Evolutionary conservation across 1,139 yeast species (phyloP), one percentile per base, ranked within the genome.

Genomic region (Candida tetrigidarum): DNA sequence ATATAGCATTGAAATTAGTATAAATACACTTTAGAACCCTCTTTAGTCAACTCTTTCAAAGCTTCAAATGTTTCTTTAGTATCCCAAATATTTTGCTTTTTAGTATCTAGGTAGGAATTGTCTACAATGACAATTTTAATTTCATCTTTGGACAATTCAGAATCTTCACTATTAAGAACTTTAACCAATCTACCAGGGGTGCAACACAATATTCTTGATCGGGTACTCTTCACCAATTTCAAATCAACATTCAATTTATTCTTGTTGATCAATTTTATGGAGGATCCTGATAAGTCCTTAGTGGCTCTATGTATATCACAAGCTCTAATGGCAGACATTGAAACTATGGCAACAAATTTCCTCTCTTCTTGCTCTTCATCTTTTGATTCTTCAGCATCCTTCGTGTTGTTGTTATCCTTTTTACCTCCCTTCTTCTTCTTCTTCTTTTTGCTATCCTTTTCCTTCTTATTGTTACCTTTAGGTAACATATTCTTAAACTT

Each of bases 281-380:
- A 80, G 0, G 85, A 78, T 8, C 84, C 83, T 4, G 73, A 66
- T 27, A 83, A 55, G 23, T 71, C 72, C 52, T 78, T 74, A 9
- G 84, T 77, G 1, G 84, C 82, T 45, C 93, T 71, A 57, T 80
- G 81, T 2, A 84, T 74, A 55, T 86, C 92, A 64, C 93, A 86
- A 1, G 86, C 89, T 47, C 93, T 71, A 19, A 85, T 64, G 0
- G 92, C 92, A 0, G 91, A 84, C 74, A 80, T 76, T 4, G 88
- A 78, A 14, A 86, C 61, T 2, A 85, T 66, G n/a, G 85, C 70
- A 16, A 85, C 64, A 53, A 74, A 79, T 50, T 76, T 74, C 39
- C 80, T 60, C 37, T 67, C 69, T 9, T 62, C 64, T 5, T 39
- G 29, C 11, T 50, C 54, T 19, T 43, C 48, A 10, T 20, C 26